Base-by-base conservation (phyloP, 2,329 filamentous ascomycete species). In the Keithomyces neogunnii region DNA sequence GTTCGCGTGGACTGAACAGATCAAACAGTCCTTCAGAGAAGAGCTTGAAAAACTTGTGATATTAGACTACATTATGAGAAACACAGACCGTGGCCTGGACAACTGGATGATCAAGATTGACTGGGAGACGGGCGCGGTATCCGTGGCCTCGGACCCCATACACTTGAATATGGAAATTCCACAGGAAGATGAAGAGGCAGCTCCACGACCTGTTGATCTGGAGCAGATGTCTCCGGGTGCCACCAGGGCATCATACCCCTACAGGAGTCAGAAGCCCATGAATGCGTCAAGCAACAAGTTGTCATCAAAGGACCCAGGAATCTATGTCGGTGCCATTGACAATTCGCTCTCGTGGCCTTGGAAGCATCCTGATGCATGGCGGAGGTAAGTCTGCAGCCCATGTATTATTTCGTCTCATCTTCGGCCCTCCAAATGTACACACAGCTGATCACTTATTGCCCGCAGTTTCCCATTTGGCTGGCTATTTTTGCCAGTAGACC, bases 61-160 rank as follows among this genome's bases (percentile, higher is more conserved):
- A 62, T 70, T 99, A 57, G 93, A 99, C 69, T 99, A 99, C 66
- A 95, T 99, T 56, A 99, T 99, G 93, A 83, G 93, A 52, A 99
- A 99, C 64, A 99, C 93, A 2, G 93, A 99, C 66, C 82, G 93
- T 69, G 93, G 93, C 2, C 75, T 96, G 51, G 93, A 99, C 66
- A 99, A 99, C 62, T 99, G 93, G 93, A 99, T 99, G 93, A 90
- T 99, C 64, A 93, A 89, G 67, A 88, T 99, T 33, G 91, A 99
- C 67, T 89, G 84, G 77, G 81, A 89, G 59, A 84, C 80, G 3
- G 83, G 93, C 62, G 81, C 86, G 61, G 92, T 93, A 10, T 89
- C 87, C 6, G 89, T 99, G 57, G 85, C 86, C 13, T 89, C 89
- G 1, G 90, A 96, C 54, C 89, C 91, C 9, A 72, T 80, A 44